Evolutionary conservation across 2,329 filamentous ascomycete species (phyloP).

Genomic region (Tolypocladium tropicale): DNA sequence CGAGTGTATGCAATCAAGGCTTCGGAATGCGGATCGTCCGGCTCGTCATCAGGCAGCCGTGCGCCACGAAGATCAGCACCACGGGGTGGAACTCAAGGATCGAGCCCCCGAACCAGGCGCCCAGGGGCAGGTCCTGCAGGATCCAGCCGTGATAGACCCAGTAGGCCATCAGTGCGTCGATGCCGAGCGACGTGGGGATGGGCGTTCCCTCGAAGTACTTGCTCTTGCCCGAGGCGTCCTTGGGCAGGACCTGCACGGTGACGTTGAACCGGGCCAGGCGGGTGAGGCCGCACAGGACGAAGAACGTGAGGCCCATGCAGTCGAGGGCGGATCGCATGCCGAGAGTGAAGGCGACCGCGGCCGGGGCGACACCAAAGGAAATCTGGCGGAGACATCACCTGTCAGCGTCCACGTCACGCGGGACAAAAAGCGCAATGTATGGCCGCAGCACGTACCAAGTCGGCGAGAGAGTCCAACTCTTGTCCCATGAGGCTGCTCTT

Average conservation of each 20-base stretch:
- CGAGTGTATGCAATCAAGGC: conserved; percentile 35
- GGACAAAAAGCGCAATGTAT: background rate
- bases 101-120: conserved; percentile 56
- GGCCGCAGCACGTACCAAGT: conserved; percentile 54
- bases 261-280: conserved; percentile 96
- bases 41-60: conserved; percentile 91
- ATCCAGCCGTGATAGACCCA: conserved; percentile 79
- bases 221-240: conserved; percentile 84
- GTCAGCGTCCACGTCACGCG: background rate
- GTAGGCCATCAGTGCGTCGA: conserved; percentile 78
- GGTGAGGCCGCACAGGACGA: conserved; percentile 89
- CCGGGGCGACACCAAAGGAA: conserved; percentile 88
- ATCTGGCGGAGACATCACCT: conserved; percentile 47
- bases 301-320: conserved; percentile 71
- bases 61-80: conserved; percentile 70
- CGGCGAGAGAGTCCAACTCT: conserved; percentile 90
- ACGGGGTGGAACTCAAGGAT: conserved; percentile 75
- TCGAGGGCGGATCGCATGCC: conserved; percentile 78
- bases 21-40: conserved; percentile 94
- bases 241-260: conserved; percentile 78
- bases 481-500: conserved; percentile 98
- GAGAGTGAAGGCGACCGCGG: conserved; percentile 77
- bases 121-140: conserved; percentile 66
- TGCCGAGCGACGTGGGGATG: conserved; percentile 78
- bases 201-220: conserved; percentile 96